phyloP scores from a whole-genome alignment of 768 basidiomycete species.

The Pluteus cervinus region DNA sequence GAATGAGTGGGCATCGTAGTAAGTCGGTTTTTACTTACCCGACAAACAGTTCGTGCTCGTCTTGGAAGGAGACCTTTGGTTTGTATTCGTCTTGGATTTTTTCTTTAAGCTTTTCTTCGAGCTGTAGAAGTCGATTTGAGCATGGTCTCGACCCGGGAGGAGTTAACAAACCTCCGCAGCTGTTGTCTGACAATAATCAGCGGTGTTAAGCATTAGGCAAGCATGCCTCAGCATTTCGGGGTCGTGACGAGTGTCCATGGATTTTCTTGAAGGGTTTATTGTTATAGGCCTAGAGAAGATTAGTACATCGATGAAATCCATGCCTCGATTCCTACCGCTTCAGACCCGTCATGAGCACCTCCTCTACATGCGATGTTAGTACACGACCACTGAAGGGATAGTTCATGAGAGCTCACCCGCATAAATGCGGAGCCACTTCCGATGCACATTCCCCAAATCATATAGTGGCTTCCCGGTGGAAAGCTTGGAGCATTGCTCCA shows the following conservation, averaged over 20 bases:
- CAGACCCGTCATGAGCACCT: slow-evolving; percentile 68
- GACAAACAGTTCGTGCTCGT: slow-evolving; percentile 85
- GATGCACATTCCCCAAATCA: slow-evolving; percentile 76
- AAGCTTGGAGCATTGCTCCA: slow-evolving; percentile 91
- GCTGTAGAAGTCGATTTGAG: slow-evolving; percentile 33
- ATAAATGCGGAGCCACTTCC: slow-evolving; percentile 92
- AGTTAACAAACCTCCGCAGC: slow-evolving; percentile 62
- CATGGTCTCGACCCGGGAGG: background rate
- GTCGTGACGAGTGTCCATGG: slow-evolving; percentile 78
- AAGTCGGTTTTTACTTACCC: no score
- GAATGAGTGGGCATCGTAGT: background rate
- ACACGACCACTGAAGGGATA: slow-evolving; percentile 5
- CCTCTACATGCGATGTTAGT: slow-evolving; percentile 48
- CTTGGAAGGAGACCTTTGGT: slow-evolving; percentile 76
- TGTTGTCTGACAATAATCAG: slow-evolving; percentile 94
- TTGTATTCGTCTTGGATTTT: slow-evolving; percentile 73
- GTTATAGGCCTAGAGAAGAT: slow-evolving; percentile 23
- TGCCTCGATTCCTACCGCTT: slow-evolving; percentile 49
- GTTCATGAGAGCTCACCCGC: slow-evolving; percentile 51
- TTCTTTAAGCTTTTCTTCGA: slow-evolving; percentile 87
- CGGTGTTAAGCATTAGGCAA: slow-evolving; percentile 92
- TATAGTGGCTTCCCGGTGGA: slow-evolving; percentile 80
- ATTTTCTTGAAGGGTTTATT: slow-evolving; percentile 48
- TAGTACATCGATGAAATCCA: background rate
- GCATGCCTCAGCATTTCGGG: slow-evolving; percentile 69